Percentiles rank a stretch among this genome's conserved stretches.
phyloP scores from a whole-genome alignment of 75 land plant species.

The Pinus albicaulis region DNA sequence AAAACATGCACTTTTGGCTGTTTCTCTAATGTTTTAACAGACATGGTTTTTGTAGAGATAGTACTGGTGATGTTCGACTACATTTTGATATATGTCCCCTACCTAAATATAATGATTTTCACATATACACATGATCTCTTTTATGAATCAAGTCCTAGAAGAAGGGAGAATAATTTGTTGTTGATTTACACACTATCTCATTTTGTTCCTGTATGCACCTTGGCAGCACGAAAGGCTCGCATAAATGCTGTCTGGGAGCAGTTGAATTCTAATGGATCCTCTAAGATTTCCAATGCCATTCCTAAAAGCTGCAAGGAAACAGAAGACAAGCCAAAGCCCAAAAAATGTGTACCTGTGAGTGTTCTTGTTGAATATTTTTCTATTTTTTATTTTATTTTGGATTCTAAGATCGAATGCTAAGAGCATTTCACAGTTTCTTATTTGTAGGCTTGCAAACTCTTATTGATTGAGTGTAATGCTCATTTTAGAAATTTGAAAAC shows the following conservation, averaged over 20 bases:
- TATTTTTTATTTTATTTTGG: no score
- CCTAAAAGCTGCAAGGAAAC: not conserved
- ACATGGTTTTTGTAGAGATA: not conserved
- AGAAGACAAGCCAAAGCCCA: not conserved
- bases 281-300: not conserved
- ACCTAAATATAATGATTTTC: not conserved
- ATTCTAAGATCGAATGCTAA: no score
- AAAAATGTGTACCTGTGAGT: slow-evolving; percentile 3
- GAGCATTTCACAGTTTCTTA: no score
- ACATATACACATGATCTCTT: not conserved
- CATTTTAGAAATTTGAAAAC: no score
- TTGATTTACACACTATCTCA: not conserved
- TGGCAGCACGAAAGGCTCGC: slow-evolving; percentile 1
- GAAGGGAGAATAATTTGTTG: not conserved
- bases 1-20: not conserved
- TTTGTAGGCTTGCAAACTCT: no score
- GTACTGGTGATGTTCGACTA: not conserved
- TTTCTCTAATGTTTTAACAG: not conserved
- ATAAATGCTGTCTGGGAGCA: slow-evolving; percentile 12
- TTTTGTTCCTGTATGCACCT: not conserved
- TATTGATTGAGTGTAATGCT: no score
- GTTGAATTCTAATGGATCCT: slow-evolving; percentile 6
- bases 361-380: no score
- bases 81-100: not conserved
- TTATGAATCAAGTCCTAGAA: not conserved